Base-by-base conservation (phyloP, 2,329 filamentous ascomycete genomes). In the Cladosporium sp. region DNA sequence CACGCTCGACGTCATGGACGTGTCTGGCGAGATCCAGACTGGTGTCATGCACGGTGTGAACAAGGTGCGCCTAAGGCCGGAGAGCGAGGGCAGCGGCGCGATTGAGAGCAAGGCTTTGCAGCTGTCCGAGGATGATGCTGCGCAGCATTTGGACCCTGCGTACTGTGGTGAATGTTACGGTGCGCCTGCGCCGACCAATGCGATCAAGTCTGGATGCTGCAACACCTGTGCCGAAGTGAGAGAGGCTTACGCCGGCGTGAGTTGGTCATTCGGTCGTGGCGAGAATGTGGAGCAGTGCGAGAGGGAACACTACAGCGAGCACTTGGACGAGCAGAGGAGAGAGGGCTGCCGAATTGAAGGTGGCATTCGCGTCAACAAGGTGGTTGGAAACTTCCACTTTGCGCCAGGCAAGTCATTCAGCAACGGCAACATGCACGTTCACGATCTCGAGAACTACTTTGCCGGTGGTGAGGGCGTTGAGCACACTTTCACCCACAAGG, bases 1-100 rank as follows among this genome's bases (percentile, higher is more conserved):
- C 65, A 97, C 94, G 12, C 87, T 99, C 68, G 94, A 99, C 74
- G 93, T 99, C 59, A 99, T 99, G 94, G 94, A 99, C 76, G 93
- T 97, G 25, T 96, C 92, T 20, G 94, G 94, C 63, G 94, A 99
- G 76, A 89, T 97, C 71, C 94, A 99, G 75, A 90, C 92, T 67
- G 94, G 93, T 55, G 89, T 99, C 60, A 87, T 91, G 74, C 92
- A 97, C 71, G 94, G 94, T 47, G 85, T 99, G 63, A 90, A 86
- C 76, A 97, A 97, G 78, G 89, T 97, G 62, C 87, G 94, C 62
- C 82, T 99, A 62, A 80, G 83, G 63, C 80, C 92, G 22, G 80
- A 82, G 66, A 79, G 78, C 43, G 87, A 96, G 67, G 93, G 93
- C 40, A 89, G 92, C 62, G 80, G 79, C 59, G 87, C 87, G 64